Base-by-base conservation (phyloP, 495 filamentous ascomycete genomes). In the Xylaria telfairii region DNA sequence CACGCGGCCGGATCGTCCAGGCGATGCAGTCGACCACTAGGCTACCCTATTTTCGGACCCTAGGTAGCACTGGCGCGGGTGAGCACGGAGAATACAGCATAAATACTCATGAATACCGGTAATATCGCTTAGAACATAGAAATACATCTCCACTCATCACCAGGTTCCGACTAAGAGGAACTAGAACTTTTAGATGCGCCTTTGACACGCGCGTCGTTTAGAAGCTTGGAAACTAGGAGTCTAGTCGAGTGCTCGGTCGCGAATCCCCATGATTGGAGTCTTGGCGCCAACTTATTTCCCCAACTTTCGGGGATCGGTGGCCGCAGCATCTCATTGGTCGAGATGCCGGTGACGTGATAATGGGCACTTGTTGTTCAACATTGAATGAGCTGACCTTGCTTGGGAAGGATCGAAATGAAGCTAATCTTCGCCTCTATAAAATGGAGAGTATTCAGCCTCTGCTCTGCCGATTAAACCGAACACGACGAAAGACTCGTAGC, bases 401-500 rank as follows among this genome's bases (percentile, higher is more conserved):
- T 39, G 13, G 39, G 24, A 68, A 26, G 42, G 54, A 42, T 34
- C 9, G 37, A 68, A 34, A 60, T 37, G 41, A 68, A 59, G 54
- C 12, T 49, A 17, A 41, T 65, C 66, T 10, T 42, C 37, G 19
- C 28, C 60, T 26, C n/a, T 65, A 76, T 76, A 74, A 71, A 73
- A 53, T 54, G 57, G 34, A 44, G 6, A 68, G 67, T 44, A 67
- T 37, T 3, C 69, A 70, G 70, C 26, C 68, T 34, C 65, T 72
- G 26, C 73, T 74, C 62, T 60, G 15, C 53, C 65, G 41, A 34
- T 62, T 15, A 9, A 53, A 41, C 75, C 62, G 80, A 80, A 62
- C 78, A 74, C 61, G 82, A 81, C 51, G 77, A 76, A 60, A 70
- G 74, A 67, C 65, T 77, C 7, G 75, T 78, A 17, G 78, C 74